Evolutionary conservation across 345 rosid species (phyloP).

Genomic region (Heritiera fomes): DNA sequence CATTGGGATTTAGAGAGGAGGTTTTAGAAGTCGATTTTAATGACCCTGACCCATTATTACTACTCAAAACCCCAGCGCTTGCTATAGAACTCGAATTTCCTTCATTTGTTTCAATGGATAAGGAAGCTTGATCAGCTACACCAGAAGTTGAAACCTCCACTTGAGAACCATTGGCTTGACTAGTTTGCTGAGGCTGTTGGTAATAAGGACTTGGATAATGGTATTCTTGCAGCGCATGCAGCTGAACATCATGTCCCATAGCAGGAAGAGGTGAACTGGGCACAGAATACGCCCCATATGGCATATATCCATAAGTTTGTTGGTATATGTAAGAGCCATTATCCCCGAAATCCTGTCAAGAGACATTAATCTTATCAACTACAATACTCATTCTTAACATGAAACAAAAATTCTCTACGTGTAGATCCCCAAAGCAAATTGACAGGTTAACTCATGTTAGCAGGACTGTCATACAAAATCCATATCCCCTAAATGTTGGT

Average conservation of each 20-base stretch:
- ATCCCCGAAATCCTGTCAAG: slow-evolving; percentile 40
- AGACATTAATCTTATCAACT: slow-evolving; percentile 24
- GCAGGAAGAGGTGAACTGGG: slow-evolving; percentile 36
- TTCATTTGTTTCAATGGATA: slow-evolving; percentile 34
- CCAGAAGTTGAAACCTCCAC: slow-evolving; percentile 27
- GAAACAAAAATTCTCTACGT: not conserved
- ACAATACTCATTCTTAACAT: not conserved
- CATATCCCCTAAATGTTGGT: not conserved
- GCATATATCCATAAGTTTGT: slow-evolving; percentile 44
- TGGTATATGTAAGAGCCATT: slow-evolving; percentile 45
- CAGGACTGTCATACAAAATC: not conserved
- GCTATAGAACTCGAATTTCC: slow-evolving; percentile 31
- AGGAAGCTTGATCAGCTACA: slow-evolving; percentile 32
- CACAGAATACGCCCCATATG: slow-evolving; percentile 47
- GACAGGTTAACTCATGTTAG: not conserved
- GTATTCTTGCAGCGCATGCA: slow-evolving; percentile 48
- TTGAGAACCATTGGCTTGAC: slow-evolving; percentile 26
- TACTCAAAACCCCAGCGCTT: slow-evolving; percentile 36
- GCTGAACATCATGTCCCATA: slow-evolving; percentile 39
- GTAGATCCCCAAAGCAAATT: not conserved
- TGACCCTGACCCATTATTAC: slow-evolving; percentile 38
- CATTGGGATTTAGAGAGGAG: slow-evolving; percentile 39
- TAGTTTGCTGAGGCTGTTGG: slow-evolving; percentile 26
- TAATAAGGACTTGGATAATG: slow-evolving; percentile 53
- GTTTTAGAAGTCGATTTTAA: slow-evolving; percentile 45